Base-by-base conservation (phyloP, 225 moss, liverwort and hornwort genomes). In the Bryum argenteum region DNA sequence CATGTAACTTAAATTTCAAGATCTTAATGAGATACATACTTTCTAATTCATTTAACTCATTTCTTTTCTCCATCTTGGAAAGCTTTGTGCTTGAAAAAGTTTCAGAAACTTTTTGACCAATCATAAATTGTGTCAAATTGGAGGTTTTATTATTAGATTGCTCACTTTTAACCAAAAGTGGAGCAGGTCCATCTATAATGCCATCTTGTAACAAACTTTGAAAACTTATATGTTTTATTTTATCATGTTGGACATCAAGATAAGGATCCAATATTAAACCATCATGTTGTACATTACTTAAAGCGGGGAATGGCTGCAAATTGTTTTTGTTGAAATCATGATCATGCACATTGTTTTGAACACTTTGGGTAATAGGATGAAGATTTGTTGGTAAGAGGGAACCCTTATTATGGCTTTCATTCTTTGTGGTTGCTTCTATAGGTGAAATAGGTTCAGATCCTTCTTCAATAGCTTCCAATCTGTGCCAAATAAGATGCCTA, bases 391-490 rank as follows among this genome's bases (percentile, higher is more conserved):
- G 58, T 19, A 28, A 22, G 6, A 58, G 64, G 6, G 8, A 60
- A 0, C 4, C 5, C 6, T 44, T 6, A 1, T 48, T 12, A 52
- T 0, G 1, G 63, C 43, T 12, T 21, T 70, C 10, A 11, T 47
- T 9, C n/a, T 1, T 50, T 54, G 37, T n/a, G 7, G 1, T 10
- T 22, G 18, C 38, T 13, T 67, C 54, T 11, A 70, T 50, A 1
- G 65, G 51, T 1, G 20, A 26, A 13, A 17, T 42, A 10, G 2
- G 23, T 52, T 37, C 11, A 48, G 39, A 61, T 12, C 47, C 50
- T 54, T 80, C 83, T 37, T 76, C 42, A 48, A 77, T 76, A 37
- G 60, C 73, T 38, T 80, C 77, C 21, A 76, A 23, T 62, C 83
- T 83, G 41, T 14, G 53, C 3, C 60, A 9, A 10, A 26, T 20